Base-by-base conservation (phyloP, 1,284 basidiomycete species). In the Leccinum griseonigrum region DNA sequence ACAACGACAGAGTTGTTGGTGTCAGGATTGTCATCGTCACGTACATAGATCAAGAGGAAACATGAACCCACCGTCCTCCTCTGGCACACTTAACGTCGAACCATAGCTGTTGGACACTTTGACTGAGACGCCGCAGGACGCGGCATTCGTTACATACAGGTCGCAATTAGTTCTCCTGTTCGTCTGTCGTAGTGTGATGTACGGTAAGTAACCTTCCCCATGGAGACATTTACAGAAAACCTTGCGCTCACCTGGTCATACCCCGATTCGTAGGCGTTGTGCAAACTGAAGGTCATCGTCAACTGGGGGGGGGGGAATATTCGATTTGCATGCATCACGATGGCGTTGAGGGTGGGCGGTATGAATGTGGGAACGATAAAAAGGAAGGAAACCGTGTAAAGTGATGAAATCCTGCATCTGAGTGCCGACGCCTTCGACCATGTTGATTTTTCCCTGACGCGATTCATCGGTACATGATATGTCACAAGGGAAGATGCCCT, bases 391-490 rank as follows among this genome's bases (percentile, higher is more conserved):
- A 66, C 70, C 89, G 71, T 92, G 91, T n/a, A 92, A 73, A 7
- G 87, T 88, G 2, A 81, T 77, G 57, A 78, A 74, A 67, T 91
- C 82, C 4, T 83, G 78, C 1, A 75, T 72, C 65, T 81, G 76
- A 64, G 83, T 79, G 66, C 90, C 89, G 43, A 90, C 81, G 16
- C 84, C 87, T 72, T 91, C 89, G 29, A 90, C 60, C 55, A 91
- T 87, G 71, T 90, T 88, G 40, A 89, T 78, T 72, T 91, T 85
- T 5, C 85, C 70, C 71, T 74, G 9, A 54, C 3, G 14, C 7
- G 16, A n/a, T 31, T 22, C 34, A 18, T 56, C 10, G 34, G 51
- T 10, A 3, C 1, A 9, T 7, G 36, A 38, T 16, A 38, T 14
- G 29, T 10, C n/a, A n/a, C 7, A 3, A 14, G n/a, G 32, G 18